These are phyloP conservation scores for Lolium rigidum DNA, from an alignment of 176 grass and related monocot genomes.

Conservation along the genomic window DNA sequence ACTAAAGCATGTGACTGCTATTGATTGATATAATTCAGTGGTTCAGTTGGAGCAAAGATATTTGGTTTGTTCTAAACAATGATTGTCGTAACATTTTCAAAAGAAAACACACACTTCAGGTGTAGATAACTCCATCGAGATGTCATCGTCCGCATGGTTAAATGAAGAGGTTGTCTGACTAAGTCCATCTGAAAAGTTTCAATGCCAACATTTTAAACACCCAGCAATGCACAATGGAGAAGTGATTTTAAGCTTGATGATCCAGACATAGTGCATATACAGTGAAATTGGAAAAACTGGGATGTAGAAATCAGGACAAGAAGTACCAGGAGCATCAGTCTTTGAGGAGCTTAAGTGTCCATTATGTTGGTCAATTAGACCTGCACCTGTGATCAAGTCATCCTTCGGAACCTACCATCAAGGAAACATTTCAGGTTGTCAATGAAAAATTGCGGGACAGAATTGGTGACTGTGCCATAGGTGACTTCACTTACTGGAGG, in stretches of 20 bases:
- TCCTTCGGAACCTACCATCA: neutral
- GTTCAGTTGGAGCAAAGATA: neutral
- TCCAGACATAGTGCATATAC: neutral
- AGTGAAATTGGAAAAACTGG: neutral
- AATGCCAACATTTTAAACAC: neutral
- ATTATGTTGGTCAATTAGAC: neutral
- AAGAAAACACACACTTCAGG: neutral
- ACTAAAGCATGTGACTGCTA: neutral
- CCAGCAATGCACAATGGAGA: neutral
- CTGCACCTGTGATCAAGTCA: neutral
- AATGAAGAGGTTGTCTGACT: neutral
- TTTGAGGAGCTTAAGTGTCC: neutral
- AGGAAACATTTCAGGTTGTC: neutral
- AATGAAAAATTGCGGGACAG: neutral
- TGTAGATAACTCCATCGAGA: neutral
- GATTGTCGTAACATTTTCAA: neutral
- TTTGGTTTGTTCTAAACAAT: neutral
- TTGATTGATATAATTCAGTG: no score
- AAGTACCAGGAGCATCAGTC: conserved; percentile 4
- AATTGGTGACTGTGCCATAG: neutral
- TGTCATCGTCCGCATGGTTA: neutral
- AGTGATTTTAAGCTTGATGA: neutral
- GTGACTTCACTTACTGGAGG: neutral
- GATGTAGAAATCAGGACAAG: neutral
- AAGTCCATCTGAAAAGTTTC: neutral